Evolutionary conservation across 768 basidiomycete species (phyloP).

Genomic region (Phaeolepiota aurea): DNA sequence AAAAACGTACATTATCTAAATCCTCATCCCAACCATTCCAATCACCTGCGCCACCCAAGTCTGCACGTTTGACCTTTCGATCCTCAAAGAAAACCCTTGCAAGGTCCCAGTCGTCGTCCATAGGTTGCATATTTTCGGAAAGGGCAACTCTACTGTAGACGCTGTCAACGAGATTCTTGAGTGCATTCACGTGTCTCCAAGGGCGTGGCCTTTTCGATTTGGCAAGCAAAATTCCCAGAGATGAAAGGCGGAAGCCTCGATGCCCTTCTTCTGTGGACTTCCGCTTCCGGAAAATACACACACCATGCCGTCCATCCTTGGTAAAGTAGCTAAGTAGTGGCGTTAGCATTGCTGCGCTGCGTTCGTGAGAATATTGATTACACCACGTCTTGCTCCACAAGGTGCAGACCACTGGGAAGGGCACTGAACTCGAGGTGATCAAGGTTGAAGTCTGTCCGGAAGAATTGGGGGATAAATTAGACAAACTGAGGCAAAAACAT

Average conservation of each 20-base stretch:
- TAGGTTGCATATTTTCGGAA: slow-evolving; percentile 37
- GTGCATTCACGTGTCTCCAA: slow-evolving; percentile 60
- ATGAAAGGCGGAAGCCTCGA: slow-evolving; percentile 73
- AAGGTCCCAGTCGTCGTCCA: slow-evolving; percentile 54
- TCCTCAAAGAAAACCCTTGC: slow-evolving; percentile 59
- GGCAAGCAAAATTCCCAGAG: slow-evolving; percentile 66
- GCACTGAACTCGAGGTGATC: slow-evolving; percentile 74
- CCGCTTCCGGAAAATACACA: slow-evolving; percentile 67
- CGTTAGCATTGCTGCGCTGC: no score
- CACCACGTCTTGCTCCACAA: slow-evolving; percentile 75
- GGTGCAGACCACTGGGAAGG: slow-evolving; percentile 75
- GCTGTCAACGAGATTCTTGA: slow-evolving; percentile 49
- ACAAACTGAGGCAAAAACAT: slow-evolving; percentile 8
- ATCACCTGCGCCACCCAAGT: slow-evolving; percentile 47
- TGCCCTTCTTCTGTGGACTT: slow-evolving; percentile 64
- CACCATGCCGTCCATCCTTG: slow-evolving; percentile 59
- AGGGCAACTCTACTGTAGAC: slow-evolving; percentile 46
- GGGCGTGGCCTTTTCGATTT: slow-evolving; percentile 61
- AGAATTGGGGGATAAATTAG: no score
- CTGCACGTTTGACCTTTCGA: slow-evolving; percentile 39
- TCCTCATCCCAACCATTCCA: slow-evolving; percentile 70
- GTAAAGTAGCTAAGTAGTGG: slow-evolving; percentile 62
- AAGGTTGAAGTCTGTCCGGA: slow-evolving; percentile 55
- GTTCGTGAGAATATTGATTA: no score
- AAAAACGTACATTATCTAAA: slow-evolving; percentile 36